These are phyloP conservation scores for Carex scoparia DNA, from an alignment of 176 grass and related monocot genomes.

Conservation along the genomic window DNA sequence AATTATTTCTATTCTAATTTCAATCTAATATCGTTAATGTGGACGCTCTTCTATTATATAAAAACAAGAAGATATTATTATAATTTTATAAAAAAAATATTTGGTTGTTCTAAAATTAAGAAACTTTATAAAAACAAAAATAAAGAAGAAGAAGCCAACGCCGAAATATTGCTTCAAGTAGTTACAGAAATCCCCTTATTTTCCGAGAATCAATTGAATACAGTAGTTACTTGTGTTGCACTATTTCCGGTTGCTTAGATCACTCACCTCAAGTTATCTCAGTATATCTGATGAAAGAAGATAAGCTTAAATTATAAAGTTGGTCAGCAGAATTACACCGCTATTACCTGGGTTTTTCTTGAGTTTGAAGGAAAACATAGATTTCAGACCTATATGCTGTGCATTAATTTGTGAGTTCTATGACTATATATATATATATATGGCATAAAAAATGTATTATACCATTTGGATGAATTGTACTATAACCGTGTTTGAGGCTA, in stretches of 20 bases:
- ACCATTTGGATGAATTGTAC: not conserved
- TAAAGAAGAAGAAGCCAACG: not conserved
- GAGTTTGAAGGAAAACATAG: conserved; percentile 10
- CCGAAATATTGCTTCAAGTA: conserved; percentile 2
- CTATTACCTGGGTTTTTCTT: not conserved
- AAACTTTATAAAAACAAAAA: not conserved
- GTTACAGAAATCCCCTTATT: not conserved
- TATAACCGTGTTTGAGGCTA: not conserved
- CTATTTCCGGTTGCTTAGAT: conserved; percentile 2
- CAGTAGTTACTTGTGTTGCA: not conserved
- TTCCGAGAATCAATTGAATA: conserved; percentile 19
- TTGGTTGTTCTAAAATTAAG: not conserved
- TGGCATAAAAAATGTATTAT: not conserved
- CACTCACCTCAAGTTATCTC: conserved; percentile 8
- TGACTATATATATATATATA: too few relatives aligned
- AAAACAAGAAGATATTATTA: too few relatives aligned
- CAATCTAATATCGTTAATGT: too few relatives aligned
- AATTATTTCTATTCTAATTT: too few relatives aligned
- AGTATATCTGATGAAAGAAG: not conserved
- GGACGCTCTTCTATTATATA: too few relatives aligned
- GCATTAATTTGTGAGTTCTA: not conserved
- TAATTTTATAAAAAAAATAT: not conserved
- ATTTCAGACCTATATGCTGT: not conserved
- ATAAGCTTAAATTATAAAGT: not conserved
- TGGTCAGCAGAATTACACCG: not conserved